These are phyloP conservation scores for Saccharomyces hybrid DNA, from an alignment of 1,139 yeast genomes.

Conservation along the genomic window DNA sequence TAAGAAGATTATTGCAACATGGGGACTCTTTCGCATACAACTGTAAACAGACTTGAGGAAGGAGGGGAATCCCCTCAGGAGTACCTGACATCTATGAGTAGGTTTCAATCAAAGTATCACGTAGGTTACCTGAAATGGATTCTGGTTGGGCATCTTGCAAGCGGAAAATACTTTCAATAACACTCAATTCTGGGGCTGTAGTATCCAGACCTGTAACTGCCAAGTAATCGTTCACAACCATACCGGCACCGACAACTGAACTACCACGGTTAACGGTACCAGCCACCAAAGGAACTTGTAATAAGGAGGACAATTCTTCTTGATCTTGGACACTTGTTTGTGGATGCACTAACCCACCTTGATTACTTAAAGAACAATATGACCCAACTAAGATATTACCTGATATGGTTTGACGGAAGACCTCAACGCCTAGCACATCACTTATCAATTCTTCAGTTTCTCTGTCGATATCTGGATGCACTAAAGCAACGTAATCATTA, in stretches of 20 bases:
- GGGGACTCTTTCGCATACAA: neutral
- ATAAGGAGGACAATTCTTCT: conserved; percentile 89
- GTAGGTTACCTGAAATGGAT: conserved; percentile 70
- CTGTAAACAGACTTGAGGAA: neutral
- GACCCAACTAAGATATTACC: conserved; percentile 97
- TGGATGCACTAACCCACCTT: conserved; percentile 98
- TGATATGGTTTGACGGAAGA: conserved; percentile 96
- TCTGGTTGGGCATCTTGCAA: conserved; percentile 85
- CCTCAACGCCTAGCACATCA: conserved; percentile 98
- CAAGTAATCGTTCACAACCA: conserved; percentile 97
- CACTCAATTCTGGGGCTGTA: conserved; percentile 96
- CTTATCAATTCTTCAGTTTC: conserved; percentile 98
- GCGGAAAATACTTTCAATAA: conserved; percentile 91
- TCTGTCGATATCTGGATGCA: conserved; percentile 98
- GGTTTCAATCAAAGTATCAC: conserved; percentile 87
- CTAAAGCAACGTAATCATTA: conserved; percentile 97
- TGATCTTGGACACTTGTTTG: conserved; percentile 96
- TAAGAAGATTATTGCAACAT: neutral
- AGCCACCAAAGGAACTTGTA: conserved; percentile 96
- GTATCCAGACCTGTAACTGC: conserved; percentile 96
- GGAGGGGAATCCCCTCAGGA: neutral
- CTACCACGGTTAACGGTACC: conserved; percentile 99
- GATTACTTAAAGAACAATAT: conserved; percentile 89
- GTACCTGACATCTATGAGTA: conserved; percentile 37
- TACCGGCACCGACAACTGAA: conserved; percentile 94